Evolutionary conservation across 306 rosid species (phyloP).

Genomic region (Acacia confusa): DNA sequence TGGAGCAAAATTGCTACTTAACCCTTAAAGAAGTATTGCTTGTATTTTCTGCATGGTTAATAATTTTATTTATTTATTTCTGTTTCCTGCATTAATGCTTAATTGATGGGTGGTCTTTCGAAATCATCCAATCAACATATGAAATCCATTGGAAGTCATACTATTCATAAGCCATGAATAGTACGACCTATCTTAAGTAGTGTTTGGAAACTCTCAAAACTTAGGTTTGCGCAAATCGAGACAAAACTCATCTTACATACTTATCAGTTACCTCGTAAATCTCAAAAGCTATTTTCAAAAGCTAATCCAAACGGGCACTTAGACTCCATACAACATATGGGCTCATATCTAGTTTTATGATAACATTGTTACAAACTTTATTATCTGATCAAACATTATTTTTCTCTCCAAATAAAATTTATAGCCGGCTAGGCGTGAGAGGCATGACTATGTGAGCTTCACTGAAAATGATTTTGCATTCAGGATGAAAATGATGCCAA

Average conservation of each 20-base stretch:
- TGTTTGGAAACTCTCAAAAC: too few species aligned
- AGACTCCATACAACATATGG: background rate
- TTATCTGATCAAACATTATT: background rate
- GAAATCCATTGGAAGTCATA: background rate
- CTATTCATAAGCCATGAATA: background rate
- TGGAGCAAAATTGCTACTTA: too few species aligned
- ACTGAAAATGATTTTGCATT: constrained; percentile 40
- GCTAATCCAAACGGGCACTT: too few species aligned
- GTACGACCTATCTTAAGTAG: background rate
- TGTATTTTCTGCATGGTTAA: background rate
- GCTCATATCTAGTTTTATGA: background rate
- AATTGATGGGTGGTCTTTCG: background rate
- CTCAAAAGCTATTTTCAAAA: too few species aligned
- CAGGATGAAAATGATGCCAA: constrained; percentile 64
- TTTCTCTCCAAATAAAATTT: constrained; percentile 24
- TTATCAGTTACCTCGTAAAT: too few species aligned
- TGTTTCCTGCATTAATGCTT: background rate
- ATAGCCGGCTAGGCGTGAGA: constrained; percentile 13
- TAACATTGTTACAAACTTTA: background rate
- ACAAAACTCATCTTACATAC: too few species aligned
- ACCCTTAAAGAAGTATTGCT: constrained; percentile 14
- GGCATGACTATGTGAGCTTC: background rate
- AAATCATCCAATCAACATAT: background rate
- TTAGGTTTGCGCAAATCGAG: too few species aligned
- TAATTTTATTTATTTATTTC: background rate